phyloP scores from a whole-genome alignment of 805 yeast species.

The Kazachstania taianensis region DNA sequence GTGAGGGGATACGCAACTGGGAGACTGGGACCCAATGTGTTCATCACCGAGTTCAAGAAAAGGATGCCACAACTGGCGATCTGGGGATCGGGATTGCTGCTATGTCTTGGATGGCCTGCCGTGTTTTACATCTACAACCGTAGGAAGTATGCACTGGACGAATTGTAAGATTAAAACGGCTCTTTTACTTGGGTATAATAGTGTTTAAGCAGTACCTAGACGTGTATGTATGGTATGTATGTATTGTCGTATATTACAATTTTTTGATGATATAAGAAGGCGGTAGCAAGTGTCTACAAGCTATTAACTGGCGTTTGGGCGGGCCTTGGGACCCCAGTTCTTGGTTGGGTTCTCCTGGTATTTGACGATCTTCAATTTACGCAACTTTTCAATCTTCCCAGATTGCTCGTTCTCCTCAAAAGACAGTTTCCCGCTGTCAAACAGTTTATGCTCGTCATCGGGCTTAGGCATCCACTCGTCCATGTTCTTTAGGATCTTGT shows the following conservation, averaged over 20 bases:
- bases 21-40: slow-evolving; percentile 14
- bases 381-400: slow-evolving; percentile 44
- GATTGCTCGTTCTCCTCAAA: slow-evolving; percentile 57
- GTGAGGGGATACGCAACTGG: too few species aligned
- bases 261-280: background rate
- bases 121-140: slow-evolving; percentile 6
- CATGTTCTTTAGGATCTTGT: slow-evolving; percentile 39
- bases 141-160: slow-evolving; percentile 1
- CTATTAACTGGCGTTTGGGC: slow-evolving; percentile 35
- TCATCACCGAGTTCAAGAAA: slow-evolving; percentile 17
- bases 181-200: too few species aligned
- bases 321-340: slow-evolving; percentile 95
- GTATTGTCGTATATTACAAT: too few species aligned
- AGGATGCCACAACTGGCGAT: slow-evolving; percentile 11
- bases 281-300: background rate
- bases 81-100: slow-evolving; percentile 15
- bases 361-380: slow-evolving; percentile 73
- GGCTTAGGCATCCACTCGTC: slow-evolving; percentile 12
- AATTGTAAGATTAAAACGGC: too few species aligned
- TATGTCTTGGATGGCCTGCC: slow-evolving; percentile 24
- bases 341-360: slow-evolving; percentile 88
- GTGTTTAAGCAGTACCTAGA: too few species aligned
- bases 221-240: too few species aligned
- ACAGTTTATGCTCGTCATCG: slow-evolving; percentile 19
- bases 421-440: slow-evolving; percentile 25